A percentile compares a stretch with the other conserved stretches of the same genome.
Conservation (phyloP, 805 yeast species). For the Candida anglica region DNA sequence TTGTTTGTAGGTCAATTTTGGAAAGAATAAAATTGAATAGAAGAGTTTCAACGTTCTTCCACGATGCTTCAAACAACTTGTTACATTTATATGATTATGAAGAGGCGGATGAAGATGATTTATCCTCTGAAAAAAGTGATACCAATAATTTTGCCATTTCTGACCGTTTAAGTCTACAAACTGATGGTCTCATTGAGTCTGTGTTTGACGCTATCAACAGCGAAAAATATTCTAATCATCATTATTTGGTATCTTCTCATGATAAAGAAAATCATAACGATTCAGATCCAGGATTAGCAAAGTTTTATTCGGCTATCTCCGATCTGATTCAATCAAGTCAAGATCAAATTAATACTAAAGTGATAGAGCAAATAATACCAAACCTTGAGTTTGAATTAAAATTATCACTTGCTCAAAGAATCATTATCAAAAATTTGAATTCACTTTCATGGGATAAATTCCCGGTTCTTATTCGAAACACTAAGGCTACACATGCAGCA, state of each 20-base stretch:
- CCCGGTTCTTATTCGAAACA: slow-evolving; percentile 64
- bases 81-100: slow-evolving; percentile 17
- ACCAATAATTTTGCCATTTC: not conserved
- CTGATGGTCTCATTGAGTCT: slow-evolving; percentile 63
- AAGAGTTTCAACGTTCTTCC: slow-evolving; percentile 24
- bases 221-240: slow-evolving; percentile 16
- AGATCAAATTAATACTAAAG: no score
- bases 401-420: slow-evolving; percentile 41
- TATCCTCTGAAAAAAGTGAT: not conserved
- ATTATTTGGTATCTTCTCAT: slow-evolving; percentile 7
- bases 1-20: slow-evolving; percentile 38
- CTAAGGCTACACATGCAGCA: slow-evolving; percentile 76
- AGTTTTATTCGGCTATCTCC: no score
- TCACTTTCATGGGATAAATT: slow-evolving; percentile 61
- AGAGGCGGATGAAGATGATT: not conserved
- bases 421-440: slow-evolving; percentile 56
- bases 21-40: slow-evolving; percentile 30
- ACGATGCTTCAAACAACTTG: slow-evolving; percentile 22
- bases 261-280: slow-evolving; percentile 2
- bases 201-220: slow-evolving; percentile 55
- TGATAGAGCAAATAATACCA: no score
- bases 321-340: no score
- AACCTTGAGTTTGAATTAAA: slow-evolving; percentile 25
- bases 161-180: slow-evolving; percentile 24
- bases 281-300: no score